Evolutionary conservation across 495 filamentous ascomycete species (phyloP).

Genomic region (Aspergillus steynii): DNA sequence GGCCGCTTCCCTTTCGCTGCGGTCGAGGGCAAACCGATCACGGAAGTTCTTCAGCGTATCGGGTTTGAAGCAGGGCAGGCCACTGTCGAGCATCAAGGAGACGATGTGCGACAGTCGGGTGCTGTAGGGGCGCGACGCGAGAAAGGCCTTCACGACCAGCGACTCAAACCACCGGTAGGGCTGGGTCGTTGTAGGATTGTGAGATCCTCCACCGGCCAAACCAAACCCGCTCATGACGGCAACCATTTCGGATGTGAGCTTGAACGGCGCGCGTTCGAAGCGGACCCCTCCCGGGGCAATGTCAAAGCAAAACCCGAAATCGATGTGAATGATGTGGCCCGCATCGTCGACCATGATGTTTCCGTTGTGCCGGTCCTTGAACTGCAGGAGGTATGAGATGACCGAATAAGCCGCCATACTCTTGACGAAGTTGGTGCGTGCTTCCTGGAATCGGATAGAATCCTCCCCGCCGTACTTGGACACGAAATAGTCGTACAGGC

Average conservation of each 20-base stretch:
- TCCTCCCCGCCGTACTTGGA: slow-evolving; percentile 97
- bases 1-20: slow-evolving; percentile 89
- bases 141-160: slow-evolving; percentile 90
- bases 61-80: slow-evolving; percentile 97
- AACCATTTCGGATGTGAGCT: slow-evolving; percentile 95
- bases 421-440: slow-evolving; percentile 96
- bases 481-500: slow-evolving; percentile 96
- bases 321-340: slow-evolving; percentile 97
- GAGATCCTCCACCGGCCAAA: slow-evolving; percentile 34
- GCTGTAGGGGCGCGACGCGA: slow-evolving; percentile 83
- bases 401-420: slow-evolving; percentile 99
- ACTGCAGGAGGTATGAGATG: slow-evolving; percentile 93
- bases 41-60: slow-evolving; percentile 90
- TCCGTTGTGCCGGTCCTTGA: slow-evolving; percentile 99
- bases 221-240: slow-evolving; percentile 88
- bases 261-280: slow-evolving; percentile 98
- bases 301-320: slow-evolving; percentile 99
- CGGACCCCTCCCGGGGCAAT: slow-evolving; percentile 95
- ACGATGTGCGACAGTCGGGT: slow-evolving; percentile 89
- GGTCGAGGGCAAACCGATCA: slow-evolving; percentile 91
- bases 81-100: slow-evolving; percentile 91
- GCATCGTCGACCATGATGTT: slow-evolving; percentile 99
- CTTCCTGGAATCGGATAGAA: slow-evolving; percentile 90
- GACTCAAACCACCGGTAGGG: slow-evolving; percentile 96
- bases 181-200: slow-evolving; percentile 68